phyloP scores from a whole-genome alignment of 2,329 filamentous ascomycete species.

The Colletotrichum eleusines region DNA sequence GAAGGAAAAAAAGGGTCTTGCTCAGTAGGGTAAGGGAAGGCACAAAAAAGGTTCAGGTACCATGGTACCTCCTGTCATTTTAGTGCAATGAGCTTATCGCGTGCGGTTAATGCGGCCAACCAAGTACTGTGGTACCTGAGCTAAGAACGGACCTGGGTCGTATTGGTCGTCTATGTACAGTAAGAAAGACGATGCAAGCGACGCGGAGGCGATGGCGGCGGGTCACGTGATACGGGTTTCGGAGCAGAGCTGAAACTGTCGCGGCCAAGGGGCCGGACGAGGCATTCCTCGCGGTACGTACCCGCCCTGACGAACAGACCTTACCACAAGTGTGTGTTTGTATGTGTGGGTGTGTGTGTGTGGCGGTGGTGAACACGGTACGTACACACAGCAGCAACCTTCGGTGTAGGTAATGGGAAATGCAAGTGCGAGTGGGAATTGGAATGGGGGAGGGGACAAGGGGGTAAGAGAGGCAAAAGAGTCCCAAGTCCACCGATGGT shows the following conservation, averaged over 20 bases:
- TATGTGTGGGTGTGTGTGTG: too few relatives aligned
- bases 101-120: not conserved
- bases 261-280: constrained; percentile 37
- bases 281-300: not conserved
- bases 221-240: constrained; percentile 39
- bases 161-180: not conserved
- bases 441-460: constrained; percentile 7
- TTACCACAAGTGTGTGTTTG: not conserved
- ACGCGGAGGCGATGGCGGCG: not conserved
- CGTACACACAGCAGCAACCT: not conserved
- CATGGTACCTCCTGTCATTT: constrained; percentile 9
- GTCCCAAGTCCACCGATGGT: constrained; percentile 38
- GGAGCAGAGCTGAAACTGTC: constrained; percentile 41
- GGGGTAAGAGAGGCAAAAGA: not conserved
- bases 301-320: not conserved
- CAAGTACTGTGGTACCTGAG: constrained; percentile 3
- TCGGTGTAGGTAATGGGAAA: not conserved
- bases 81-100: constrained; percentile 14
- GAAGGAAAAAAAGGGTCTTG: not conserved
- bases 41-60: not conserved
- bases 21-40: not conserved
- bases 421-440: not conserved
- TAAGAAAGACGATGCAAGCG: not conserved
- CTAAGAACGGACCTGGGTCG: not conserved
- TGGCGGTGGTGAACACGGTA: not conserved